A percentile compares a stretch with the other conserved stretches of the same genome.
phyloP scores from a whole-genome alignment of 306 rosid species.

The Acacia confusa region DNA sequence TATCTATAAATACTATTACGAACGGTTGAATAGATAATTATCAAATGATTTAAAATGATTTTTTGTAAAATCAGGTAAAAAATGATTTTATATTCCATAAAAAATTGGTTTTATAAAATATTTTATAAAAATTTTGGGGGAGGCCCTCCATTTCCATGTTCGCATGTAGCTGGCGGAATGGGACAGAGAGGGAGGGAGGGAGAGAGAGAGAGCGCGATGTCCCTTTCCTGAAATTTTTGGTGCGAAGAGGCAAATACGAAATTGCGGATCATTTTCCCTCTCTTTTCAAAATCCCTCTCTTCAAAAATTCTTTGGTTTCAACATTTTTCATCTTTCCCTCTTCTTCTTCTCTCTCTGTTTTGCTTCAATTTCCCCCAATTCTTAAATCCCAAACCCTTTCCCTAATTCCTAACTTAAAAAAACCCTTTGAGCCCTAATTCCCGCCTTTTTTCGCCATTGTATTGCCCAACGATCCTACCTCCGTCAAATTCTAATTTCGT shows the following conservation, averaged over 20 bases:
- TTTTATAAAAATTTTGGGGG: too few species aligned
- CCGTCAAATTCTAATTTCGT: neutral
- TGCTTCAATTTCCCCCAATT: neutral
- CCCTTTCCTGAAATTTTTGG: constrained; percentile 35
- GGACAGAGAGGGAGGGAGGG: constrained; percentile 7
- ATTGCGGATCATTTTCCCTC: constrained; percentile 43
- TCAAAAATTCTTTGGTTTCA: constrained; percentile 11
- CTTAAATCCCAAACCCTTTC: constrained; percentile 25
- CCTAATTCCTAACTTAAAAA: constrained; percentile 16
- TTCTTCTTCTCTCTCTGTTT: neutral
- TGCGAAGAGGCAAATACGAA: neutral
- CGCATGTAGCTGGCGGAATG: neutral
- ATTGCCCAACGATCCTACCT: neutral
- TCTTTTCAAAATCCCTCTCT: constrained; percentile 35
- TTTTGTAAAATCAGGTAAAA: too few species aligned
- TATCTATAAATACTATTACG: too few species aligned
- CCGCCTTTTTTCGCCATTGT: neutral
- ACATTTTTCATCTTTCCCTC: constrained; percentile 52
- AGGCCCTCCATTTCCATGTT: neutral
- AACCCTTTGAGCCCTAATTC: neutral
- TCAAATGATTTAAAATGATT: neutral
- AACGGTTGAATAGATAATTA: too few species aligned
- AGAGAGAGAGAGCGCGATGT: constrained; percentile 26
- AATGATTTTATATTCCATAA: too few species aligned
- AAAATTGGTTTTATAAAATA: too few species aligned